Evolutionary conservation across 2,329 filamentous ascomycete species (phyloP).

Genomic region (Orbilia brochopaga): DNA sequence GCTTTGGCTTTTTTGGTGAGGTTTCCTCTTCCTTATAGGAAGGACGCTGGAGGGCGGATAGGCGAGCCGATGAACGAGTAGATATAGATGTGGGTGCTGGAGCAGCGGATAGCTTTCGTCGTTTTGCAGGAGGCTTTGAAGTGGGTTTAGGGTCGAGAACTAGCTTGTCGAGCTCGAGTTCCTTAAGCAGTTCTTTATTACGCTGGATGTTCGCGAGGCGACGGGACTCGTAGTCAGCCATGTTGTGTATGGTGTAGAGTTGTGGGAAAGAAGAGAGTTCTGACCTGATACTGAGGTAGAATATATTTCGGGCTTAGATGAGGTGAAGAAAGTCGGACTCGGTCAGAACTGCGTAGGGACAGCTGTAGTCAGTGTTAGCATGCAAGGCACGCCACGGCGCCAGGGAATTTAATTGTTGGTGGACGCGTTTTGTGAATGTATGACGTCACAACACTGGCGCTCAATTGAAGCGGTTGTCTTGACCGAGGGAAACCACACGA

Average conservation of each 20-base stretch:
- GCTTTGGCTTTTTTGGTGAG: conserved; percentile 1
- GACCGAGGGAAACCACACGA: no score
- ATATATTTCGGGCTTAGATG: no score
- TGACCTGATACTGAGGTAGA: no score
- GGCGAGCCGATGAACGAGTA: conserved; percentile 61
- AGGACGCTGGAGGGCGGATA: conserved; percentile 59
- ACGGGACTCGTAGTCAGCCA: conserved; percentile 61
- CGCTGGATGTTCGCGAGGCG: conserved; percentile 62
- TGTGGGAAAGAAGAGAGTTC: not conserved
- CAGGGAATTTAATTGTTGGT: not conserved
- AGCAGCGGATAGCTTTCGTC: conserved; percentile 57
- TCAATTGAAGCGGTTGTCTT: conserved; percentile 1
- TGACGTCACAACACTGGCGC: conserved; percentile 2
- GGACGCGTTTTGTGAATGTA: conserved; percentile 8
- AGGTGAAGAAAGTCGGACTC: not conserved
- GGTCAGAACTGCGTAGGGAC: not conserved
- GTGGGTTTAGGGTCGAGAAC: conserved; percentile 52
- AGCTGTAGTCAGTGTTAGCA: not conserved
- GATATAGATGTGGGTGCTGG: conserved; percentile 57
- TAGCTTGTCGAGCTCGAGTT: conserved; percentile 60
- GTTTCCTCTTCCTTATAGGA: conserved; percentile 58
- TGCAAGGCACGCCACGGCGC: no score
- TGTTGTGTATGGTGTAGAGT: conserved; percentile 43
- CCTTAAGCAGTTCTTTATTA: conserved; percentile 62
- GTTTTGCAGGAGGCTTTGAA: conserved; percentile 57